Evolutionary conservation across 495 filamentous ascomycete species (phyloP), one percentile per base, ranked within the genome.

Genomic region (Podospora conica): DNA sequence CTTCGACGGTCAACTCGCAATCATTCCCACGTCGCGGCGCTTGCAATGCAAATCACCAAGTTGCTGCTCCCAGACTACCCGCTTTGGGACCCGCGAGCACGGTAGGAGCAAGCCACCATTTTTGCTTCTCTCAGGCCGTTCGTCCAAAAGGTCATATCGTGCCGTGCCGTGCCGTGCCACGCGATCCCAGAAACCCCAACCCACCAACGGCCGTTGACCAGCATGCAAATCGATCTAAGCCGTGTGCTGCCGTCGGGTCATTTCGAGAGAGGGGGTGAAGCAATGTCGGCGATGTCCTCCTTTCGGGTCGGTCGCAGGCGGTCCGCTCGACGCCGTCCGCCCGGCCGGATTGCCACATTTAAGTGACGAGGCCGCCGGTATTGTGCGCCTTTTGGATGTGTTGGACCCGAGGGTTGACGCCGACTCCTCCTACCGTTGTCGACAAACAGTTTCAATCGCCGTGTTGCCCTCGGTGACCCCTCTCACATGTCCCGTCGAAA

Each of bases 141-240:
- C 55, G 63, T 21, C 31, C 24, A 18, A 25, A 23, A 65, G 63
- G 18, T 65, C 65, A 65, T 64, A 55, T 65, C 70, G 68, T 72
- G 58, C 66, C 66, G 61, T 72, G 58, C 72, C 70, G 70, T 64
- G 55, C 63, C 63, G 63, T 59, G 54, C 63, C 63, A 55, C 63
- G 63, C 63, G 63, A 48, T 64, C 63, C 48, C 28, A 64, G 55
- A 64, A 64, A 64, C 63, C 63, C 63, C 63, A 64, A 64, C 63
- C 63, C 63, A 64, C 63, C 61, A 57, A 28, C 29, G 48, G 28
- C 61, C 20, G 20, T 21, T 21, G 22, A 63, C 9, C 53, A 48
- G 40, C 61, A 58, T 64, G 55, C 63, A 58, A 64, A 58, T 24
- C 21, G 40, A 57, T 21, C 53, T 27, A 58, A 53, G 31, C 55